Evolutionary conservation across 257 asterid genomes (phyloP).

Genomic region (Jacaranda mimosifolia): DNA sequence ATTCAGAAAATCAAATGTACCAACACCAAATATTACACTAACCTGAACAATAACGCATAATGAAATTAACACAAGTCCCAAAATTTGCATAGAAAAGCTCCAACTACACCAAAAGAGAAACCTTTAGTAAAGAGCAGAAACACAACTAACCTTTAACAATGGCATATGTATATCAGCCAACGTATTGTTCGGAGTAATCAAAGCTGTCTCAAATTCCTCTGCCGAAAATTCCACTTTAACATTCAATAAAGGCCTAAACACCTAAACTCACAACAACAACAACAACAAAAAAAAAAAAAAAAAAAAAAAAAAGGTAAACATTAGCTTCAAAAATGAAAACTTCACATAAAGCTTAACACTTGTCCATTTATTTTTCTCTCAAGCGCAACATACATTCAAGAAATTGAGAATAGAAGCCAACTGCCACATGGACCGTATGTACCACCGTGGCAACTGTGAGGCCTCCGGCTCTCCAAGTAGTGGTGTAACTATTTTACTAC

Average conservation of each 20-base stretch:
- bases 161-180: constrained; percentile 96
- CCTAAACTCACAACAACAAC: constrained; percentile 60
- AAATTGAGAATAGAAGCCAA: constrained; percentile 93
- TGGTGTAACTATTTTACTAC: constrained; percentile 67
- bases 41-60: background rate
- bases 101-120: background rate
- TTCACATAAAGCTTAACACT: constrained; percentile 35
- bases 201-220: constrained; percentile 97
- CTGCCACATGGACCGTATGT: constrained; percentile 93
- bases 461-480: constrained; percentile 84
- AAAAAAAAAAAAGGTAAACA: constrained; percentile 15
- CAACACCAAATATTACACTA: no score
- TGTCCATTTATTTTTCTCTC: background rate
- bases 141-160: constrained; percentile 60
- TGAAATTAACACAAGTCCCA: background rate
- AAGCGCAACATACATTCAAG: constrained; percentile 76
- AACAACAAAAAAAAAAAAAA: no score
- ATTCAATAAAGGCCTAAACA: constrained; percentile 88
- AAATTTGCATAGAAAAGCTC: constrained; percentile 10
- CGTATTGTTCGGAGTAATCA: constrained; percentile 80
- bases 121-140: background rate
- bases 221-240: constrained; percentile 88
- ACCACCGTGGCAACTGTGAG: constrained; percentile 90
- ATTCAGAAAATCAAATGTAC: no score
- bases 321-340: constrained; percentile 37